Evolutionary conservation across 78 protist species (phyloP), one percentile per base, ranked within the genome.

Genomic region (Bodo saltans): DNA sequence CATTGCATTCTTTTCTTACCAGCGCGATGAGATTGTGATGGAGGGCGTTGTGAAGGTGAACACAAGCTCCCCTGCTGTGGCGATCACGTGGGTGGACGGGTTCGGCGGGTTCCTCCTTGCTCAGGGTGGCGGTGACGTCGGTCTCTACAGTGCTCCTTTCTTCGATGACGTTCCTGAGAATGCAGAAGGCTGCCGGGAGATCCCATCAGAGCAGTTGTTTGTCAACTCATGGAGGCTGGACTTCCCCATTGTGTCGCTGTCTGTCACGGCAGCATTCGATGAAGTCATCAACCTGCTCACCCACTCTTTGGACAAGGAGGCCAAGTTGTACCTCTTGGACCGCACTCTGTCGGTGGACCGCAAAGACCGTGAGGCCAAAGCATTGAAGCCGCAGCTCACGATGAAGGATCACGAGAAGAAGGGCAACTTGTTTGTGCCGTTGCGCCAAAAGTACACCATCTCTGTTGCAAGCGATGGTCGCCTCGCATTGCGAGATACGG

Each of bases 201-300:
- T n/a, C n/a, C 8, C 60, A 8, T 42, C 28, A 26, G 78, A 73
- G 33, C 42, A 12, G 3, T 4, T 21, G 39, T 4, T 32, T 67
- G n/a, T 27, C 71, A 27, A 39, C 68, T 37, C 12, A 32, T 76
- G 81, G 81, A 32, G 81, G 34, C 70, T 39, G 67, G 81, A 76
- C 25, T 67, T 76, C 35, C 81, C 81, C 68, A 38, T 30, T 8
- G 39, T 29, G 34, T 3, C 3, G 32, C 23, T 39, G 35, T 11
- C 4, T 3, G 17, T 76, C 41, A 4, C 37, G 69, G 8, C 67
- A 1, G 81, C 8, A 32, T 12, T 1, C 67, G 81, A 76, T 23
- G 68, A 38, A 4, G 11, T 28, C 40, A 12, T 32, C 52, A 12
- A 76, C 28, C 35, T 67, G 3, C 8, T 38, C 81, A 2, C n/a